Conservation (phyloP, 345 rosid species). For the Populus pruinosa region DNA sequence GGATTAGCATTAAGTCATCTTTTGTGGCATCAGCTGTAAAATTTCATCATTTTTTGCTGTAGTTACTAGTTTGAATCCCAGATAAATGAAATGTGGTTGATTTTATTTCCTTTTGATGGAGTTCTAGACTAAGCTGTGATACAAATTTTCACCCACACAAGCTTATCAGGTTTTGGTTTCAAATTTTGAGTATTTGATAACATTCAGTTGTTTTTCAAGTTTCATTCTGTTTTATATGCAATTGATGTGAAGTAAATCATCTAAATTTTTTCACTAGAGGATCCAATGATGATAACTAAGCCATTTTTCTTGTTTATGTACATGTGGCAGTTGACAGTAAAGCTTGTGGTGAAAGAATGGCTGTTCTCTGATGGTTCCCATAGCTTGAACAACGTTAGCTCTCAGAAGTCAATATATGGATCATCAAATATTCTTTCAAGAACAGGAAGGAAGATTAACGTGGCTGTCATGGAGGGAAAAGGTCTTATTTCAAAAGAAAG, state of each 20-base stretch:
- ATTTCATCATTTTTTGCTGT: not conserved
- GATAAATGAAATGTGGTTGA: not conserved
- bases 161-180: constrained; percentile 1
- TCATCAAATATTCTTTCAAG: constrained; percentile 51
- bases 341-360: constrained; percentile 88
- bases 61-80: not conserved
- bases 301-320: constrained; percentile 1
- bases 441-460: constrained; percentile 70
- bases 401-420: constrained; percentile 46
- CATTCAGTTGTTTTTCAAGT: not conserved
- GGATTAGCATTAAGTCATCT: not conserved
- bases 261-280: not conserved
- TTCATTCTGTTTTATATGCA: not conserved
- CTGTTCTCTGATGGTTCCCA: constrained; percentile 91
- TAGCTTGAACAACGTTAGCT: constrained; percentile 45
- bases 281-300: not conserved
- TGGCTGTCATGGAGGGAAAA: constrained; percentile 61
- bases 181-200: not conserved
- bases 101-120: not conserved
- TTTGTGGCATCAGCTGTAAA: not conserved
- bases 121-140: not conserved
- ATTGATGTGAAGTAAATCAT: not conserved
- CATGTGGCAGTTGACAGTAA: constrained; percentile 62
- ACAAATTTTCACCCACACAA: not conserved
- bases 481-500: constrained; percentile 59